Evolutionary conservation across 2,329 filamentous ascomycete species (phyloP), one percentile per base, ranked within the genome.

Genomic region (Talaromyces sp.): DNA sequence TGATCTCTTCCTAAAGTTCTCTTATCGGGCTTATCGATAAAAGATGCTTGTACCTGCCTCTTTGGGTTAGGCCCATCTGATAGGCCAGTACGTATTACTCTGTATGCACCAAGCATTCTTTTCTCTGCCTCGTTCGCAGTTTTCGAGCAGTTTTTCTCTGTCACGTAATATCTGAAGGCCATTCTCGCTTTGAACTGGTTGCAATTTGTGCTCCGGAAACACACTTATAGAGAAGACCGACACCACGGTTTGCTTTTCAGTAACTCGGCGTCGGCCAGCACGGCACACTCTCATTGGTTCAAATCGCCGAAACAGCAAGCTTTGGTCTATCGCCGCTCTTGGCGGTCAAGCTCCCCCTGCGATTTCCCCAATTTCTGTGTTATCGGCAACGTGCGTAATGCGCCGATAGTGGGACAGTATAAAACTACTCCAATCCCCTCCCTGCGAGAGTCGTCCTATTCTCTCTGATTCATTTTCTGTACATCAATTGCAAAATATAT

Each of bases 261-360:
- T 56, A 33, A 35, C 47, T 52, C 33, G 60, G 35, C 60, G 35
- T 43, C 45, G 60, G 59, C 58, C 33, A 13, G 31, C 13, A 22
- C 47, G 57, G 58, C 52, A 16, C 11, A 8, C 8, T 49, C 27
- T 54, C 27, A 66, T 66, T 66, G 65, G 65, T 37, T 37, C 35
- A 10, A 22, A 41, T 22, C 65, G 65, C 65, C 65, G 65, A 66
- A 19, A 33, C 37, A 37, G 41, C 6, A 52, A 33, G 39, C 31
- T 33, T 37, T 31, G 27, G 27, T 31, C 22, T 47, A 22, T 62
- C 61, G 60, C 60, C 60, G 59, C 33, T 61, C n/a, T 56, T 56
- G 35, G 60, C 60, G 60, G 60, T 62, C 60, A 54, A 62, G 60
- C 60, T 62, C 31, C 50, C 47, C 31, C 50, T 37, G 50, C 50